Evolutionary conservation across 495 filamentous ascomycete genomes (phyloP).

Genomic region (Chaetomium cochliodes): DNA sequence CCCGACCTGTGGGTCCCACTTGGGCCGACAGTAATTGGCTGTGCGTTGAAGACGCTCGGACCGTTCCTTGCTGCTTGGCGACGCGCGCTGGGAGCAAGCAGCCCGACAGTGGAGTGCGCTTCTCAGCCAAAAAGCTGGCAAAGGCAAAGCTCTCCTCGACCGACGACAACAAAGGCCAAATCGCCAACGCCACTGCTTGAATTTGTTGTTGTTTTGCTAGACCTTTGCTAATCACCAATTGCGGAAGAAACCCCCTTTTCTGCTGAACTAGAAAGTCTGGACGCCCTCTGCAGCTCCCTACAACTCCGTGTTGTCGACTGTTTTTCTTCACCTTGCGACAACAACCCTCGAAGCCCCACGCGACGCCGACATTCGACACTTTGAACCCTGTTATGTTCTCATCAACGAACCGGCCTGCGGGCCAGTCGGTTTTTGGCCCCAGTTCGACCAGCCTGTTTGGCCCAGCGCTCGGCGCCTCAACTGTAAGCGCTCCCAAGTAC

Average conservation of each 20-base stretch:
- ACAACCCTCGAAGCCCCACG: neutral
- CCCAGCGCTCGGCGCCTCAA: conserved; percentile 18
- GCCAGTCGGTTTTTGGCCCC: conserved; percentile 30
- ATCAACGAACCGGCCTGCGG: conserved; percentile 25
- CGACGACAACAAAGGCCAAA: neutral
- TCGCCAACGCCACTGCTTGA: neutral
- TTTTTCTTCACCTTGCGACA: neutral
- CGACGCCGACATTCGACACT: neutral
- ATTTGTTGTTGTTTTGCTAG: neutral
- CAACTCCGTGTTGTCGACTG: neutral
- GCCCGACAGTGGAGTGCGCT: conserved; percentile 1
- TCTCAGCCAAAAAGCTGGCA: conserved; percentile 12
- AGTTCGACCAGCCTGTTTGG: conserved; percentile 31
- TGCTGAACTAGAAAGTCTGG: neutral
- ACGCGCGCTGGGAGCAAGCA: neutral
- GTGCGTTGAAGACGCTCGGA: conserved; percentile 13
- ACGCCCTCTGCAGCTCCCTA: neutral
- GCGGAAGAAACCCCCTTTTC: neutral
- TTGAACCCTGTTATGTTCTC: conserved; percentile 24
- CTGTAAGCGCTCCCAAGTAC: conserved; percentile 22
- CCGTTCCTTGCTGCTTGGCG: neutral
- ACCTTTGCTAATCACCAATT: neutral
- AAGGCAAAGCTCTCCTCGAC: neutral
- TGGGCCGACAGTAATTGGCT: conserved; percentile 26
- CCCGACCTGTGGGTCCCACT: conserved; percentile 27